These are phyloP conservation scores for Aotearoamyces nothofagi DNA, from an alignment of 2,329 filamentous ascomycete species.

Conservation along the genomic window DNA sequence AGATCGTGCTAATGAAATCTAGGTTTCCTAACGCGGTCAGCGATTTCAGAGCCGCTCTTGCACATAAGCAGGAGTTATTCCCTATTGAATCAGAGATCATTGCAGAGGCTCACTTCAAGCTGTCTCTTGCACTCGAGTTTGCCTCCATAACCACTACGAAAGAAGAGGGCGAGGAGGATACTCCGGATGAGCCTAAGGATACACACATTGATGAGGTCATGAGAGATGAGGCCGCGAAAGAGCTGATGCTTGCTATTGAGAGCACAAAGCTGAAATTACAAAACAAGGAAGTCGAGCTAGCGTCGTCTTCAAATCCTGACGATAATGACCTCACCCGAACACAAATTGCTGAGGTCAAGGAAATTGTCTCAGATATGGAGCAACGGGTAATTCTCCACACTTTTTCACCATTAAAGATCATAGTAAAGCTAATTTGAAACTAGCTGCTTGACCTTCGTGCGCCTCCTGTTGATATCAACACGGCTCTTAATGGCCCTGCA, in stretches of 20 bases:
- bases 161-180: constrained; percentile 33
- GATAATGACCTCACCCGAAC: constrained; percentile 48
- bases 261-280: constrained; percentile 58
- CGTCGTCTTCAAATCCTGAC: constrained; percentile 45
- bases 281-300: constrained; percentile 52
- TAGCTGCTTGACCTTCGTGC: constrained; percentile 54
- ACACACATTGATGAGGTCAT: constrained; percentile 49
- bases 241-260: constrained; percentile 61
- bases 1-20: constrained; percentile 3
- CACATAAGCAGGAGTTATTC: constrained; percentile 66
- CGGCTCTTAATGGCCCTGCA: constrained; percentile 34
- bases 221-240: constrained; percentile 52
- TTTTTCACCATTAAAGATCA: too few relatives aligned
- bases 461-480: constrained; percentile 41
- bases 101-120: constrained; percentile 91
- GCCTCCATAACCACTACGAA: constrained; percentile 57
- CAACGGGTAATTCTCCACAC: constrained; percentile 34
- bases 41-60: constrained; percentile 65
- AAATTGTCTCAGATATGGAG: constrained; percentile 68
- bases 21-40: constrained; percentile 74
- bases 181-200: constrained; percentile 24
- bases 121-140: constrained; percentile 89
- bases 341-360: constrained; percentile 58
- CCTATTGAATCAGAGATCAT: constrained; percentile 69
- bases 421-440: too few relatives aligned